Percentiles rank a stretch among this genome's conserved stretches.
phyloP scores from a whole-genome alignment of 495 filamentous ascomycete species.

The Evansstolkia leycettana region DNA sequence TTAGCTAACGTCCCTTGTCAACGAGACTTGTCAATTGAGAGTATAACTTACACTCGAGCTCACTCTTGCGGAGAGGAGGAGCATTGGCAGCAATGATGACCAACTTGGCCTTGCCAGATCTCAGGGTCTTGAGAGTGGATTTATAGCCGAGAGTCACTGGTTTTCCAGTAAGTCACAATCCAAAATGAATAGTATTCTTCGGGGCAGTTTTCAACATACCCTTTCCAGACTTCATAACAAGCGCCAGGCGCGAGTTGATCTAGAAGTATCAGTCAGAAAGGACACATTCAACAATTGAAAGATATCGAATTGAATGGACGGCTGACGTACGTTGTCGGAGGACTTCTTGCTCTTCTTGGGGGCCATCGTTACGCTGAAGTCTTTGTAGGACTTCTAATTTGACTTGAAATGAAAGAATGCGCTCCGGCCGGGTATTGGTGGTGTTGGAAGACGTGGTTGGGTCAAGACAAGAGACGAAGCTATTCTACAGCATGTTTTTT shows the following conservation, averaged over 20 bases:
- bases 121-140: slow-evolving; percentile 90
- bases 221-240: slow-evolving; percentile 96
- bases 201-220: no score
- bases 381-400: slow-evolving; percentile 11
- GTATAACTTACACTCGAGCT: slow-evolving; percentile 57
- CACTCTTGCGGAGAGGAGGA: slow-evolving; percentile 86
- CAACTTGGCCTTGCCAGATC: slow-evolving; percentile 53
- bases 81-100: slow-evolving; percentile 83
- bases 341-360: slow-evolving; percentile 93
- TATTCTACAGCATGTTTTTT: slow-evolving; percentile 6
- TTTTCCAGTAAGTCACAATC: slow-evolving; percentile 20
- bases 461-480: slow-evolving; percentile 4
- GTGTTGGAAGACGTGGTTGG: not conserved
- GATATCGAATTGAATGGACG: no score
- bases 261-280: no score
- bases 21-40: no score
- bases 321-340: slow-evolving; percentile 59
- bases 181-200: no score
- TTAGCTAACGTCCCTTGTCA: no score
- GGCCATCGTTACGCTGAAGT: slow-evolving; percentile 57
- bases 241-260: slow-evolving; percentile 71
- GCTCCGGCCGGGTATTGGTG: slow-evolving; percentile 23
- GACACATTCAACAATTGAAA: no score
- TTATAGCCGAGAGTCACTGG: slow-evolving; percentile 90
- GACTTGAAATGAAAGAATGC: slow-evolving; percentile 16